These are phyloP conservation scores for Solanum chiquidenum DNA, from an alignment of 257 asterid genomes.

Conservation along the genomic window DNA sequence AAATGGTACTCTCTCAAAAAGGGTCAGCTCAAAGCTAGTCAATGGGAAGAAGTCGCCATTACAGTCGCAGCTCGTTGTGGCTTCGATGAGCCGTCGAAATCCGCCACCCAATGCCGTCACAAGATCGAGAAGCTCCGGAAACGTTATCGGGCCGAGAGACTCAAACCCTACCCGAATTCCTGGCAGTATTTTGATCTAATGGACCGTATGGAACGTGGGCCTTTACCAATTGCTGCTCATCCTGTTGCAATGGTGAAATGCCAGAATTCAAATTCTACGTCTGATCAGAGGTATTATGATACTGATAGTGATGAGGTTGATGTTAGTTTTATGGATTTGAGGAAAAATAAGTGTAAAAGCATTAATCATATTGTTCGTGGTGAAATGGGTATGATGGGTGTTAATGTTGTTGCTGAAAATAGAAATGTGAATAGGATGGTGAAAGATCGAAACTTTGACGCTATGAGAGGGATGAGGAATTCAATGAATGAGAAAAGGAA, in stretches of 20 bases:
- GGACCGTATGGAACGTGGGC: conserved; percentile 91
- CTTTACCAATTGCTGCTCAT: conserved; percentile 43
- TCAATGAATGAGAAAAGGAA: conserved; percentile 26
- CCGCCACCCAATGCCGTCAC: conserved; percentile 95
- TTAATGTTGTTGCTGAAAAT: background rate
- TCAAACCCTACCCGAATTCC: conserved; percentile 52
- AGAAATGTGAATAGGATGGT: conserved; percentile 7
- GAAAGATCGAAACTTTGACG: background rate
- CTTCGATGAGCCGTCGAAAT: conserved; percentile 55
- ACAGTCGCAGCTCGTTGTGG: conserved; percentile 84
- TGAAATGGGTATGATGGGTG: conserved; percentile 4
- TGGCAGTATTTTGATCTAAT: conserved; percentile 83
- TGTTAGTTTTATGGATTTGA: conserved; percentile 10
- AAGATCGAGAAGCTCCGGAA: conserved; percentile 88
- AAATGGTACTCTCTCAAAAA: conserved; percentile 83
- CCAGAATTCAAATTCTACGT: conserved; percentile 4
- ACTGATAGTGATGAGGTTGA: conserved; percentile 39
- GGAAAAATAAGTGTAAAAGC: conserved; percentile 42
- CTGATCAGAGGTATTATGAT: conserved; percentile 1
- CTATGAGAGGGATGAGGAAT: conserved; percentile 17
- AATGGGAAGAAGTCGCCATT: conserved; percentile 73
- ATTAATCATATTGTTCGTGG: conserved; percentile 36
- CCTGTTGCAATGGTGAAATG: conserved; percentile 41
- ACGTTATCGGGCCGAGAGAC: conserved; percentile 66
- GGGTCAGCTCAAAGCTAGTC: conserved; percentile 82